These are phyloP conservation scores for Closterium sp. DNA, from an alignment of 139 green algal genomes.

Conservation along the genomic window DNA sequence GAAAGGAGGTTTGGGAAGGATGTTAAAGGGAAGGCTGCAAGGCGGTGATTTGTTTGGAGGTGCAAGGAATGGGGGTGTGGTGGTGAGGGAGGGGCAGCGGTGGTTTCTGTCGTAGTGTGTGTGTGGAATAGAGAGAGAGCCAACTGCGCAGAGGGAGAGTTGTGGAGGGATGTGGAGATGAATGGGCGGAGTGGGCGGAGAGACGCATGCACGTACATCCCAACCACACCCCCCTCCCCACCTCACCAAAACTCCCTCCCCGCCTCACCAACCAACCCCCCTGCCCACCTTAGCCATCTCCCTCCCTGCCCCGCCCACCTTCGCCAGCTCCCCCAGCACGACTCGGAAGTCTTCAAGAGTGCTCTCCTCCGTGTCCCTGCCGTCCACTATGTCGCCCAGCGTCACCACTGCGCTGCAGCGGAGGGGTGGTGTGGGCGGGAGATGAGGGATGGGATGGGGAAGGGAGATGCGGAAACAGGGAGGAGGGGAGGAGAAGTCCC, in stretches of 20 bases:
- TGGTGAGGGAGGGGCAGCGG: background rate
- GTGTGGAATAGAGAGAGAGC: background rate
- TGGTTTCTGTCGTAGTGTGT: background rate
- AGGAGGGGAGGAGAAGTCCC: no score
- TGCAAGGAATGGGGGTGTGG: no score
- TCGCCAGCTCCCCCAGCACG: conserved; percentile 20
- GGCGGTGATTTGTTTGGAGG: no score
- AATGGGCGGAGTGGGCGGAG: no score
- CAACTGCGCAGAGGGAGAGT: no score
- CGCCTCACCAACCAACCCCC: background rate
- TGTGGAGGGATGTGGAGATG: no score
- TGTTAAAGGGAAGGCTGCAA: no score
- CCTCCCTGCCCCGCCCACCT: background rate
- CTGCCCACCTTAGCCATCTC: background rate
- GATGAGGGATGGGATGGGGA: no score
- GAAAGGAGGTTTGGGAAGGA: background rate
- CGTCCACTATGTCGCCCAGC: conserved; percentile 72
- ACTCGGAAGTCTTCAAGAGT: conserved; percentile 40
- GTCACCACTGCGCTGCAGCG: conserved; percentile 50
- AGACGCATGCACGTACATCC: background rate
- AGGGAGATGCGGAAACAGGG: no score
- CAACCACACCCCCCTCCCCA: background rate
- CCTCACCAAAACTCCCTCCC: background rate
- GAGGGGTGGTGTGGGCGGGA: no score
- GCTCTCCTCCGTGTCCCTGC: conserved; percentile 48